Conservation (phyloP, 306 rosid genomes). For the Corylus avellana region DNA sequence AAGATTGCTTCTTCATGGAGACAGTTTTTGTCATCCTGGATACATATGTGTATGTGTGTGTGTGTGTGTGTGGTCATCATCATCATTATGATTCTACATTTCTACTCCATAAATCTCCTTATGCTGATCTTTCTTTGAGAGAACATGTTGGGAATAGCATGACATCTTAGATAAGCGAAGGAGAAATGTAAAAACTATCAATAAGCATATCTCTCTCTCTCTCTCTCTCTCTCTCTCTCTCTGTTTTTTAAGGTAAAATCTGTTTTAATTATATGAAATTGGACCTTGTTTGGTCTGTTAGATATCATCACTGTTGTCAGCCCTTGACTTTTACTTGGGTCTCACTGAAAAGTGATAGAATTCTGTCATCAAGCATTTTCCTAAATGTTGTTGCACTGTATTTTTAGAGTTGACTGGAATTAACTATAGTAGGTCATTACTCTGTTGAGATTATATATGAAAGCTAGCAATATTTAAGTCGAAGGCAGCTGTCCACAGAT, state of each 20-base stretch:
- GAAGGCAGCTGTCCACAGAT: too few species aligned
- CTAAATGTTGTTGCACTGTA: background rate
- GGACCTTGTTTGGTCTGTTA: background rate
- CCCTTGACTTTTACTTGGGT: background rate
- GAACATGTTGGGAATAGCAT: background rate
- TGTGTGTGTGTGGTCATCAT: background rate
- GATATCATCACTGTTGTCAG: background rate
- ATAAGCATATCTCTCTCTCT: background rate
- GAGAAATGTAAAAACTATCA: background rate
- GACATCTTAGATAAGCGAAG: background rate
- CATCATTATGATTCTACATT: background rate
- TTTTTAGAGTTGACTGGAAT: constrained; percentile 14
- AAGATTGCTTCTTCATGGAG: background rate
- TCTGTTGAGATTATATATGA: background rate
- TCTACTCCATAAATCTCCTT: background rate
- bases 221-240: too few species aligned
- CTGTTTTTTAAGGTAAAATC: background rate
- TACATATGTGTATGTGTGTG: too few species aligned
- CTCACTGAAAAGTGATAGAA: background rate
- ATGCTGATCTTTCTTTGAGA: background rate
- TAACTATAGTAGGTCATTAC: constrained; percentile 3
- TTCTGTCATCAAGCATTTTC: background rate
- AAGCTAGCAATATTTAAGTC: too few species aligned
- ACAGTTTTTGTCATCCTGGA: background rate
- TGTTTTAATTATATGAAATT: background rate